Evolutionary conservation across 352 stramenopile species (phyloP).

Genomic region (Phytophthora litchii): DNA sequence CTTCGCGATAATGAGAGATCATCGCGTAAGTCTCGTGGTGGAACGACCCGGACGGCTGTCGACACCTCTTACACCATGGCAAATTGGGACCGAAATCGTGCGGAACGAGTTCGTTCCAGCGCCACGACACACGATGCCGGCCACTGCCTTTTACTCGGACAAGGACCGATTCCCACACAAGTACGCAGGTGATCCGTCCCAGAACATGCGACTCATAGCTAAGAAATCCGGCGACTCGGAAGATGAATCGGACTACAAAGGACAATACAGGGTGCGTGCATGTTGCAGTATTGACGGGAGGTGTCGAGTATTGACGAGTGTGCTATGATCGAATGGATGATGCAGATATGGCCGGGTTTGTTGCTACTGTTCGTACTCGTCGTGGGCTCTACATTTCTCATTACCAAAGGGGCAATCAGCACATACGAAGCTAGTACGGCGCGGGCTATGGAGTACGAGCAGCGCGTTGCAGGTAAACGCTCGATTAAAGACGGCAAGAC

Average conservation of each 20-base stretch:
- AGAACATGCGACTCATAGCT: conserved; percentile 31
- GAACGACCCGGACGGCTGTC: conserved; percentile 18
- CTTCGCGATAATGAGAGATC: conserved; percentile 20
- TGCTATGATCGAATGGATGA: conserved; percentile 5
- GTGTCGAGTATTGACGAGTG: conserved; percentile 12
- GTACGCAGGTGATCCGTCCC: conserved; percentile 17
- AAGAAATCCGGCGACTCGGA: conserved; percentile 40
- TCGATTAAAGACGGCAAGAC: conserved; percentile 57
- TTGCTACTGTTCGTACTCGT: conserved; percentile 55
- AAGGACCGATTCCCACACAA: conserved; percentile 32
- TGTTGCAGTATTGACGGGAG: neutral
- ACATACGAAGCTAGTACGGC: conserved; percentile 31
- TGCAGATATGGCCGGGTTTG: conserved; percentile 68
- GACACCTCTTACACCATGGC: conserved; percentile 28
- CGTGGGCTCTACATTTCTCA: conserved; percentile 30
- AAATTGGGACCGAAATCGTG: conserved; percentile 27
- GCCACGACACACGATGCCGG: conserved; percentile 10
- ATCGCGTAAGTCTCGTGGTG: conserved; percentile 26
- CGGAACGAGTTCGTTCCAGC: conserved; percentile 13
- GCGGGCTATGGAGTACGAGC: conserved; percentile 43
- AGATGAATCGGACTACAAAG: conserved; percentile 45
- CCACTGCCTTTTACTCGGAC: conserved; percentile 36
- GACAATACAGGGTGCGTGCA: conserved; percentile 45
- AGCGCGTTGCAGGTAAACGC: conserved; percentile 35
- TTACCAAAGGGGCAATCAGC: conserved; percentile 41